A percentile compares a stretch with the other conserved stretches of the same genome.
Evolutionary conservation across 257 asterid species (phyloP).

Genomic region (Scutellaria galericulata): DNA sequence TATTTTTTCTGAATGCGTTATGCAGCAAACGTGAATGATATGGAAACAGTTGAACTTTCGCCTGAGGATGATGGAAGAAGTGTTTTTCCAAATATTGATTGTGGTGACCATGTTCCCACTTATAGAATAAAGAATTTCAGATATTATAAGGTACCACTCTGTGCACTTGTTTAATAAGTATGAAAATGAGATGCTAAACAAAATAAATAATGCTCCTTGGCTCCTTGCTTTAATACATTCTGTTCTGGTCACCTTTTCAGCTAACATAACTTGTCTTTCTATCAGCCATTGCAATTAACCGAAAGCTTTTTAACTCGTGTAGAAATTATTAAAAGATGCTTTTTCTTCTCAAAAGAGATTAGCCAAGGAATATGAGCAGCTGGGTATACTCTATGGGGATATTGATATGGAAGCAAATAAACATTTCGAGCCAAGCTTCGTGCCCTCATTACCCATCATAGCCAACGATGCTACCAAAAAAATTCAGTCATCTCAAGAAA

Average conservation of each 20-base stretch:
- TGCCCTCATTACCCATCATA: conserved; percentile 35
- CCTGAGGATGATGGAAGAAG: conserved; percentile 40
- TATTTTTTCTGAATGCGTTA: conserved; percentile 17
- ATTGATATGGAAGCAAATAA: conserved; percentile 53
- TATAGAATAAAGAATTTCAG: conserved; percentile 53
- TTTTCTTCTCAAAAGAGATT: conserved; percentile 70
- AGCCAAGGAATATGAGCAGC: conserved; percentile 70
- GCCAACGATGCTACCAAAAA: conserved; percentile 18
- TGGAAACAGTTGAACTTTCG: conserved; percentile 70
- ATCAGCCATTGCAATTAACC: neutral
- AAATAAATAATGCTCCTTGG: neutral
- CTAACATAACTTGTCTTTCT: neutral
- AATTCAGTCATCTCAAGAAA: conserved; percentile 38
- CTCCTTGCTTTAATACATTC: neutral
- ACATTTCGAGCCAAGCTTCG: conserved; percentile 32
- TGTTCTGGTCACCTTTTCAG: too few relatives aligned
- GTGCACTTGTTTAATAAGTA: conserved; percentile 8
- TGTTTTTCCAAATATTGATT: conserved; percentile 33
- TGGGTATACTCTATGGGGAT: conserved; percentile 66
- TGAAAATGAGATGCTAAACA: conserved; percentile 6
- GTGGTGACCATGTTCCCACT: conserved; percentile 35
- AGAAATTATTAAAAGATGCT: conserved; percentile 68
- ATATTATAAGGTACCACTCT: conserved; percentile 64
- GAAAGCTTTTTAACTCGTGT: neutral
- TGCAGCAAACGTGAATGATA: conserved; percentile 45